Evolutionary conservation across 345 rosid species (phyloP).

Genomic region (Draba incana): DNA sequence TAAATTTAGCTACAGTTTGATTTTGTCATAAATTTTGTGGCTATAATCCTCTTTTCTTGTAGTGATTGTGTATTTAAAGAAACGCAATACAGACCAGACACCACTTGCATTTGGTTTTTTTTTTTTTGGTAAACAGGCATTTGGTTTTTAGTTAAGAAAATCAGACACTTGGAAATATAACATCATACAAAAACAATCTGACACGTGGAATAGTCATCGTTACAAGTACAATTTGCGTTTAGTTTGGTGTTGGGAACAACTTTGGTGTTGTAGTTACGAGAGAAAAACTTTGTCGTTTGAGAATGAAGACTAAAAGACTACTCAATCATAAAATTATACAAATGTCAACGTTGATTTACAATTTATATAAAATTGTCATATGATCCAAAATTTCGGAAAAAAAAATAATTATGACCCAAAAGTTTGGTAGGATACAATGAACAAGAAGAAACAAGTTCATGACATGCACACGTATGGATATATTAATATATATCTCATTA

Average conservation of each 20-base stretch:
- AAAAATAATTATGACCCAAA: too few relatives aligned
- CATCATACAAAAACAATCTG: not conserved
- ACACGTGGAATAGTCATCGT: slow-evolving; percentile 5
- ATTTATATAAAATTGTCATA: too few relatives aligned
- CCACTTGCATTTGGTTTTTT: slow-evolving; percentile 8
- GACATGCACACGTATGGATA: slow-evolving; percentile 12
- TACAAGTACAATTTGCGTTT: too few relatives aligned
- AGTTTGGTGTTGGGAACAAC: not conserved
- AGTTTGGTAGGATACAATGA: slow-evolving; percentile 13
- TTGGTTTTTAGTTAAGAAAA: slow-evolving; percentile 1
- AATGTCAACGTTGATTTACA: slow-evolving; percentile 2
- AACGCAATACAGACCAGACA: not conserved
- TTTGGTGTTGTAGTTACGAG: not conserved
- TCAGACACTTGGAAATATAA: slow-evolving; percentile 4
- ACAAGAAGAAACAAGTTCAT: not conserved
- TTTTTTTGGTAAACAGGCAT: too few relatives aligned
- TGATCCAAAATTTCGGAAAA: too few relatives aligned
- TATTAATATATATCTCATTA: not conserved
- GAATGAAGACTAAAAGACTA: too few relatives aligned
- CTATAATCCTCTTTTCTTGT: too few relatives aligned
- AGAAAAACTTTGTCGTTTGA: too few relatives aligned
- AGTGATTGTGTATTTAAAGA: too few relatives aligned
- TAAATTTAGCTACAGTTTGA: too few relatives aligned
- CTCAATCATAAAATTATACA: not conserved
- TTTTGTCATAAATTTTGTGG: too few relatives aligned